A percentile compares a stretch with the other conserved stretches of the same genome.
Evolutionary conservation across 1,139 yeast species (phyloP).

Genomic region (Candida anutae): DNA sequence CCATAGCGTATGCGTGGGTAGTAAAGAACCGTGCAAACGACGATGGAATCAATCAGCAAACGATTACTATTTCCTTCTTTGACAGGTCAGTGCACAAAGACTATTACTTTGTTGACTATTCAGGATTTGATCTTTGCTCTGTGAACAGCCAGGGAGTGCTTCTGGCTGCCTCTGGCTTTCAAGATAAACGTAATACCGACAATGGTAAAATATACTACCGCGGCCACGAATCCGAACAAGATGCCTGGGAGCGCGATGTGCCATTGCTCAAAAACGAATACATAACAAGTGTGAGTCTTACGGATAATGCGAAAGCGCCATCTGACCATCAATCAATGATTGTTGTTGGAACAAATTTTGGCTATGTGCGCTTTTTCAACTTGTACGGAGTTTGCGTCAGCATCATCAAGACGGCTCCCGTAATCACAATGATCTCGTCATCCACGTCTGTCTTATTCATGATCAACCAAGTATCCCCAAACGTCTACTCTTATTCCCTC

Average conservation of each 20-base stretch:
- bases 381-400: constrained; percentile 34
- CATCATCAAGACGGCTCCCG: constrained; percentile 31
- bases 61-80: constrained; percentile 80
- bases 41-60: constrained; percentile 30
- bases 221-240: constrained; percentile 37
- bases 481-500: constrained; percentile 29
- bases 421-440: constrained; percentile 31
- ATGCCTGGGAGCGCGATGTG: constrained; percentile 36
- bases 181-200: constrained; percentile 9
- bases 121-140: constrained; percentile 67
- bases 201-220: constrained; percentile 35
- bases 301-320: constrained; percentile 13
- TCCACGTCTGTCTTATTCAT: constrained; percentile 23
- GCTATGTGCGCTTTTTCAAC: constrained; percentile 35
- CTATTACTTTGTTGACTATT: constrained; percentile 76
- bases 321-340: constrained; percentile 24
- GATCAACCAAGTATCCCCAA: constrained; percentile 22
- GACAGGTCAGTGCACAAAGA: constrained; percentile 75
- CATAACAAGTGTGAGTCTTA: constrained; percentile 31
- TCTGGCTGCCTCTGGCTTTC: constrained; percentile 42
- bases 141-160: constrained; percentile 60
- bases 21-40: constrained; percentile 46
- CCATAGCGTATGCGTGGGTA: constrained; percentile 77
- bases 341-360: constrained; percentile 35
- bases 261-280: constrained; percentile 29